Base-by-base conservation (phyloP, 1,139 yeast genomes). In the Scheffersomyces cryptocercus region DNA sequence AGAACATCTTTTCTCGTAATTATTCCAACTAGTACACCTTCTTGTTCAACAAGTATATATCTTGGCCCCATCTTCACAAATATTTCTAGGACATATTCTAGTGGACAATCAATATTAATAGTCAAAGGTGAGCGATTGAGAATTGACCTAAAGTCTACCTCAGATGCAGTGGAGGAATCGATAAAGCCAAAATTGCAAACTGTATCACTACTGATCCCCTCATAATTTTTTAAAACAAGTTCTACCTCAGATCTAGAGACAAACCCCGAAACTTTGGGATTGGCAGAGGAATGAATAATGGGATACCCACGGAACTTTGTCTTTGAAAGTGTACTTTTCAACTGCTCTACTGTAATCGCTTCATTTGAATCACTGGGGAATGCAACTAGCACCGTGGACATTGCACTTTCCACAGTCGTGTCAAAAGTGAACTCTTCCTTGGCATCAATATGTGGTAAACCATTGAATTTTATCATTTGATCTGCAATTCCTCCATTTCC, bases 401-500 rank as follows among this genome's bases (percentile, higher is more conserved):
- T 88, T 3, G 93, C 88, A 46, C 79, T 77, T 10, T 68, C 70
- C 0, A 85, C 88, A 2, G 73, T 73, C 6, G 73, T 70, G 5
- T 69, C 71, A 53, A 84, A 81, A 26, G 69, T 64, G 43, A 77
- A 80, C 42, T 84, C 88, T 51, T 85, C 90, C 52, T 85, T 84
- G 8, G 84, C 73, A 56, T 90, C 97, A 36, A 93, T 76, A 47
- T 80, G 81, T 0, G 99, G 99, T 44, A 88, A 75, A 1, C 97
- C 97, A 64, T 90, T 91, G 55, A 89, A 88, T 40, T 73, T 70
- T 51, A 95, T 89, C 88, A 91, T 93, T 62, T 90, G 95, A 59
- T 95, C 99, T 0, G 99, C 97, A 48, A 95, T 90, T 2, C 98
- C 98, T 0, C 83, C 82, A 35, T 79, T 73, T 2, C 96, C 96